Conservation (phyloP, 2,329 filamentous ascomycete species). For the Chaetomiaceae sp. region DNA sequence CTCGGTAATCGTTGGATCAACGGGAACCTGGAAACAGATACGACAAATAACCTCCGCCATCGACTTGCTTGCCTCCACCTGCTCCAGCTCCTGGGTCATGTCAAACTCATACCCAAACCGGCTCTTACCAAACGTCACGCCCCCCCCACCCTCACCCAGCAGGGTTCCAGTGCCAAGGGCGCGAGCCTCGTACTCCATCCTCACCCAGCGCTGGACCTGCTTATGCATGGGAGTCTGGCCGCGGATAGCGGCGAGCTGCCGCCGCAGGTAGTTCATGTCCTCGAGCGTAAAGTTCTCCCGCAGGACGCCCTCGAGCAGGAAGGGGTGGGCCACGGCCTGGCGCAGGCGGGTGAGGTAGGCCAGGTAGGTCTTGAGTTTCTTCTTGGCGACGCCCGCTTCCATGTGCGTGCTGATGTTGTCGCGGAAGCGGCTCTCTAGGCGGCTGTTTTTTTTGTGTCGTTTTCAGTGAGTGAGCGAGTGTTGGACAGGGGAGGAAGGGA, state of each 20-base stretch:
- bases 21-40: not conserved
- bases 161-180: no score
- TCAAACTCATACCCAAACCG: slow-evolving; percentile 4
- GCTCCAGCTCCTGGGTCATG: not conserved
- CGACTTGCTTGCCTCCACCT: not conserved
- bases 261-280: slow-evolving; percentile 10
- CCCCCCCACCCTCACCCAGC: not conserved
- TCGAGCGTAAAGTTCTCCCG: slow-evolving; percentile 8
- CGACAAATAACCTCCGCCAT: slow-evolving; percentile 1
- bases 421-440: not conserved
- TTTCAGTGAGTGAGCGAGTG: no score
- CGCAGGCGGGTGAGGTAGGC: slow-evolving; percentile 14
- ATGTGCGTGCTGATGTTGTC: slow-evolving; percentile 1
- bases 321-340: slow-evolving; percentile 11
- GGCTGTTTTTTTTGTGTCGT: not conserved
- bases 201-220: slow-evolving; percentile 13
- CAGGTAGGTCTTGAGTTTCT: not conserved
- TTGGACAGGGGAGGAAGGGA: no score
- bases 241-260: not conserved
- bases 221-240: slow-evolving; percentile 2
- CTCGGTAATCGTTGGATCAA: slow-evolving; percentile 2
- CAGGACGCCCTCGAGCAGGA: slow-evolving; percentile 14
- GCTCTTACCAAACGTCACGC: not conserved
- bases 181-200: slow-evolving; percentile 3
- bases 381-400: not conserved